A percentile compares a stretch with the other conserved stretches of the same genome.
Evolutionary conservation across 2,329 filamentous ascomycete genomes (phyloP).

Genomic region (Ophiocordyceps camponoti-rufipedis): DNA sequence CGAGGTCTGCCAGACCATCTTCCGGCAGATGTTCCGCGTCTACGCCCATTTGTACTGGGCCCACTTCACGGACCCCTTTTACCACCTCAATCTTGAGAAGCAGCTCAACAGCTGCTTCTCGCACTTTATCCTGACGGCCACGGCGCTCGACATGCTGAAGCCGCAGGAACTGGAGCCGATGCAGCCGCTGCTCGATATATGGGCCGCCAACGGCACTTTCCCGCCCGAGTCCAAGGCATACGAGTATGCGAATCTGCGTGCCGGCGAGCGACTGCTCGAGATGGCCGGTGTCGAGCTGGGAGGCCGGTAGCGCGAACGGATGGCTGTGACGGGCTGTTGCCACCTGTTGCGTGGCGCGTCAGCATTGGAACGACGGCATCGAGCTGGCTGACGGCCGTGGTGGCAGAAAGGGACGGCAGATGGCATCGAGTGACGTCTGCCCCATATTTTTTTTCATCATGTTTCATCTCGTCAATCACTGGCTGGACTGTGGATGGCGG

Average conservation of each 20-base stretch:
- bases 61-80: conserved; percentile 74
- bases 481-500: not conserved
- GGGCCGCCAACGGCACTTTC: conserved; percentile 76
- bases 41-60: conserved; percentile 97
- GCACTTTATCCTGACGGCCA: conserved; percentile 66
- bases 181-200: conserved; percentile 84
- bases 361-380: not conserved
- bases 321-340: not conserved
- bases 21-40: conserved; percentile 96
- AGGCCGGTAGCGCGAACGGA: not conserved
- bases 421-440: not conserved
- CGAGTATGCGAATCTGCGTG: conserved; percentile 42
- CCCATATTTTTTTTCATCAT: not conserved
- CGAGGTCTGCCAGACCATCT: conserved; percentile 79
- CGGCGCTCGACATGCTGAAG: conserved; percentile 66
- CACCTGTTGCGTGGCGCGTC: not conserved
- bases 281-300: conserved; percentile 17
- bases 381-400: not conserved
- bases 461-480: not conserved
- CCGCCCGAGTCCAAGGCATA: conserved; percentile 56
- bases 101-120: conserved; percentile 78
- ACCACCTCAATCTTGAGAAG: conserved; percentile 64
- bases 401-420: not conserved
- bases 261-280: conserved; percentile 39
- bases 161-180: conserved; percentile 89